Conservation (phyloP, 352 stramenopile genomes). For the Albugo laibachii region DNA sequence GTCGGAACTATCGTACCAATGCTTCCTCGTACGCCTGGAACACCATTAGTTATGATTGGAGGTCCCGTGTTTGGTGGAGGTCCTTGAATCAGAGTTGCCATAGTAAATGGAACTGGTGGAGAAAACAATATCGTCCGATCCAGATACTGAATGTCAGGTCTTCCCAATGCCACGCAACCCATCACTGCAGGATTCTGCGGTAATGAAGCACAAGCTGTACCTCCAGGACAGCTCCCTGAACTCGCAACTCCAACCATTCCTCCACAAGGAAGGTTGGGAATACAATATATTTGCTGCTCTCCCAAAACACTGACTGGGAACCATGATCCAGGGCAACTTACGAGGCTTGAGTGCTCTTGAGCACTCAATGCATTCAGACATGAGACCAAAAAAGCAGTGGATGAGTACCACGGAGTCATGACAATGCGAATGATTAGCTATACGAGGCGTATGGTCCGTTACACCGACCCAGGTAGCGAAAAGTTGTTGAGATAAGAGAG, state of each 20-base stretch:
- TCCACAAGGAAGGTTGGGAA: constrained; percentile 28
- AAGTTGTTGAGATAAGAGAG: no score
- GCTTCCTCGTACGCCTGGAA: background rate
- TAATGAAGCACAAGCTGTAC: constrained; percentile 33
- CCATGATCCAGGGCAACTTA: constrained; percentile 23
- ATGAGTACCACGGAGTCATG: no score
- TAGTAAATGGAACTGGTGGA: no score
- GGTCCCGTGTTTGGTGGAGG: constrained; percentile 29
- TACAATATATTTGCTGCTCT: constrained; percentile 24
- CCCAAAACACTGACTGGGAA: constrained; percentile 51
- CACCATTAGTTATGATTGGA: constrained; percentile 9
- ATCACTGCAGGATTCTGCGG: constrained; percentile 35
- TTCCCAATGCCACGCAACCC: constrained; percentile 29
- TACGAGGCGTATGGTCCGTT: no score
- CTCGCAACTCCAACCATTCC: constrained; percentile 30
- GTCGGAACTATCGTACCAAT: constrained; percentile 5
- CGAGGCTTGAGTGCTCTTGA: background rate
- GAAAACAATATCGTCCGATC: constrained; percentile 9
- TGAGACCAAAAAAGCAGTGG: no score
- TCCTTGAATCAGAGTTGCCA: constrained; percentile 9
- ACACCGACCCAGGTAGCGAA: no score
- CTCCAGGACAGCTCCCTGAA: constrained; percentile 29
- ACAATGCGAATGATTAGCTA: no score
- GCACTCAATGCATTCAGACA: no score
- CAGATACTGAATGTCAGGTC: constrained; percentile 39